Evolutionary conservation across 1,284 basidiomycete genomes (phyloP).

Genomic region (Rhodotorula sp.): DNA sequence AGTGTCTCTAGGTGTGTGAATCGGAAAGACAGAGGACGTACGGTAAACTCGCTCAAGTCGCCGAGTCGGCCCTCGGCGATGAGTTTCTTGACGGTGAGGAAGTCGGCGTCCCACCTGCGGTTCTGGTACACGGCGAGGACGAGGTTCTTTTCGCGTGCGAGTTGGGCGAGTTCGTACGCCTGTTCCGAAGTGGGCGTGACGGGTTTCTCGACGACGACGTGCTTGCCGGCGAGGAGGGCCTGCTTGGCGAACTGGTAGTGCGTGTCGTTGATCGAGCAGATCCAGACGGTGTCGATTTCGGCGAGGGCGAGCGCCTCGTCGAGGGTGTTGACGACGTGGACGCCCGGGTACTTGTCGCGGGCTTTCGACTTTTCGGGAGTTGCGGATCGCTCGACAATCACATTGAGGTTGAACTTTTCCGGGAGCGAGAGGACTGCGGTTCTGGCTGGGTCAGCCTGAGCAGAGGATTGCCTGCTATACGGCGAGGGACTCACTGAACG

Average conservation of each 20-base stretch:
- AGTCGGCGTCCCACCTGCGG: constrained; percentile 78
- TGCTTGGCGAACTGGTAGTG: constrained; percentile 63
- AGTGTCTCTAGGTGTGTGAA: too few species aligned
- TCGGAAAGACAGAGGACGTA: neutral
- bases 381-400: constrained; percentile 55
- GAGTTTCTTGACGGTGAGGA: constrained; percentile 67
- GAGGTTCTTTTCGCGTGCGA: constrained; percentile 65
- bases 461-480: too few species aligned
- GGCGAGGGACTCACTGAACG: constrained; percentile 54
- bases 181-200: constrained; percentile 65
- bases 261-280: constrained; percentile 75
- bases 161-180: constrained; percentile 63
- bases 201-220: constrained; percentile 79
- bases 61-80: constrained; percentile 59
- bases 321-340: constrained; percentile 36
- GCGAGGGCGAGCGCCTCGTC: constrained; percentile 38
- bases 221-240: constrained; percentile 69
- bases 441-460: neutral
- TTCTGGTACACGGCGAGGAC: constrained; percentile 65
- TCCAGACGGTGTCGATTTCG: constrained; percentile 56
- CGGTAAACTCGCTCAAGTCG: constrained; percentile 61
- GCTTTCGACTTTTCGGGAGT: constrained; percentile 38
- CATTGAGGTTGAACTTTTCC: constrained; percentile 66
- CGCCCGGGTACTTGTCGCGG: constrained; percentile 33
- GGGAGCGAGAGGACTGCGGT: constrained; percentile 62